Percentiles rank a stretch among this genome's conserved stretches.
These are phyloP conservation scores for Kappamyces sp. DNA, from an alignment of 192 early-diverging fungal species.

Conservation along the genomic window DNA sequence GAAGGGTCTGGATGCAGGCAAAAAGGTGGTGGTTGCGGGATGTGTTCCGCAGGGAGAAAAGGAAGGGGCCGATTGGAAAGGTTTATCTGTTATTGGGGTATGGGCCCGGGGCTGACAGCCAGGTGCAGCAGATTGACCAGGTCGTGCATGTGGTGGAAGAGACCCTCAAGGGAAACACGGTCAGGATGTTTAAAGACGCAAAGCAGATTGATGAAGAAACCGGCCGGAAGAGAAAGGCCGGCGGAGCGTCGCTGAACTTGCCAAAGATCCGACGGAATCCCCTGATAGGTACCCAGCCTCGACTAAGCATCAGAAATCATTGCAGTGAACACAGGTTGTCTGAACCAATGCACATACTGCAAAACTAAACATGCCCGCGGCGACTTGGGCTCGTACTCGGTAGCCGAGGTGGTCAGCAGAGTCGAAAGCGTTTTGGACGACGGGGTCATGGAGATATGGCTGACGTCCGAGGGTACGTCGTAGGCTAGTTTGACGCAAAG, in stretches of 20 bases:
- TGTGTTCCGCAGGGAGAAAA: slow-evolving; percentile 49
- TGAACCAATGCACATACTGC: slow-evolving; percentile 62
- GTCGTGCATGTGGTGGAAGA: slow-evolving; percentile 60
- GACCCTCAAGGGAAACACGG: slow-evolving; percentile 48
- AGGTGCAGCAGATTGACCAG: slow-evolving; percentile 55
- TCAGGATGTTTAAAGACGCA: slow-evolving; percentile 35
- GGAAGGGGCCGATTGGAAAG: slow-evolving; percentile 36
- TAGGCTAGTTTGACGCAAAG: background rate
- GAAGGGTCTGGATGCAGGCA: slow-evolving; percentile 35
- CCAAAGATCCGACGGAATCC: slow-evolving; percentile 53
- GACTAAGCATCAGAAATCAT: slow-evolving; percentile 37
- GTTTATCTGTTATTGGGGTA: slow-evolving; percentile 43
- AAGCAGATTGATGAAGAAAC: slow-evolving; percentile 23
- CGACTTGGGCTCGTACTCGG: slow-evolving; percentile 43
- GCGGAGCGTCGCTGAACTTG: slow-evolving; percentile 47
- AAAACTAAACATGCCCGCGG: slow-evolving; percentile 50
- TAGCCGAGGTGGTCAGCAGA: slow-evolving; percentile 41
- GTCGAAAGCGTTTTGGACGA: slow-evolving; percentile 43
- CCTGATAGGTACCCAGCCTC: slow-evolving; percentile 26
- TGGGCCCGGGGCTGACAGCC: slow-evolving; percentile 9
- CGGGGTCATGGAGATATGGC: slow-evolving; percentile 56
- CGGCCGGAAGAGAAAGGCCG: slow-evolving; percentile 38
- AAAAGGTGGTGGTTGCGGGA: slow-evolving; percentile 52
- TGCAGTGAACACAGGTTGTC: slow-evolving; percentile 56
- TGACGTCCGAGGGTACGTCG: slow-evolving; percentile 47